phyloP scores from a whole-genome alignment of 1,284 basidiomycete species.

The Exobasidium rhododendri region DNA sequence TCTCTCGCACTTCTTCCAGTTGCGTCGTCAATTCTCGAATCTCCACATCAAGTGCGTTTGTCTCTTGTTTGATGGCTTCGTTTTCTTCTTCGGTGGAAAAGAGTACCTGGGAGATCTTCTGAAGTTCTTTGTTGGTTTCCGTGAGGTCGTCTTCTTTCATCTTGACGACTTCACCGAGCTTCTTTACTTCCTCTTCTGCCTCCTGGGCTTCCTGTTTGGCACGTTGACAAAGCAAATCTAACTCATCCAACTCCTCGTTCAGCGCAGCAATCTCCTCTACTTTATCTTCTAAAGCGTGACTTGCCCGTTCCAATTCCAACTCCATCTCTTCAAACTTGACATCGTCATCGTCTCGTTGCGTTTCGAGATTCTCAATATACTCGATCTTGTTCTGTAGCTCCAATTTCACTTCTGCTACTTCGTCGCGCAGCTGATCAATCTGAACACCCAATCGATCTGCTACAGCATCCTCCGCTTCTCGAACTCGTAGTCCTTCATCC shows the following conservation, averaged over 20 bases:
- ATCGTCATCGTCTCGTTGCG: conserved; percentile 28
- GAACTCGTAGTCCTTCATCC: conserved; percentile 9
- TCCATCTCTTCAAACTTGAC: conserved; percentile 32
- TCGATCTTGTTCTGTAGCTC: conserved; percentile 42
- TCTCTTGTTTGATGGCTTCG: conserved; percentile 56
- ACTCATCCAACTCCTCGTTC: conserved; percentile 29
- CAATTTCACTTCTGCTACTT: conserved; percentile 44
- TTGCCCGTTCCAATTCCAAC: conserved; percentile 36
- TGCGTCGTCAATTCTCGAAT: conserved; percentile 16
- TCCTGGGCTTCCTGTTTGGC: conserved; percentile 8
- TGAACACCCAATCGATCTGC: conserved; percentile 15
- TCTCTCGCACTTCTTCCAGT: conserved; percentile 10
- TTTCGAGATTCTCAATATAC: conserved; percentile 43
- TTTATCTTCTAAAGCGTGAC: conserved; percentile 51
- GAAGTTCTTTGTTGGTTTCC: conserved; percentile 63
- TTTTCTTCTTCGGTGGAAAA: conserved; percentile 31
- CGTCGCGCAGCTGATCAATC: conserved; percentile 32
- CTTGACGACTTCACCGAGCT: conserved; percentile 29
- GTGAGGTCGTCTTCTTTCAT: conserved; percentile 56
- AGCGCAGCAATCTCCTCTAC: conserved; percentile 53
- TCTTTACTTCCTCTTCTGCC: conserved; percentile 5
- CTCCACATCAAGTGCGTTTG: conserved; percentile 47
- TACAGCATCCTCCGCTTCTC: conserved; percentile 15
- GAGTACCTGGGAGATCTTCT: conserved; percentile 56
- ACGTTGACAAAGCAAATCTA: conserved; percentile 4